A percentile compares a stretch with the other conserved stretches of the same genome.
These are phyloP conservation scores for Wallacemonas sp. DNA, from an alignment of 208 protist species.

Conservation along the genomic window DNA sequence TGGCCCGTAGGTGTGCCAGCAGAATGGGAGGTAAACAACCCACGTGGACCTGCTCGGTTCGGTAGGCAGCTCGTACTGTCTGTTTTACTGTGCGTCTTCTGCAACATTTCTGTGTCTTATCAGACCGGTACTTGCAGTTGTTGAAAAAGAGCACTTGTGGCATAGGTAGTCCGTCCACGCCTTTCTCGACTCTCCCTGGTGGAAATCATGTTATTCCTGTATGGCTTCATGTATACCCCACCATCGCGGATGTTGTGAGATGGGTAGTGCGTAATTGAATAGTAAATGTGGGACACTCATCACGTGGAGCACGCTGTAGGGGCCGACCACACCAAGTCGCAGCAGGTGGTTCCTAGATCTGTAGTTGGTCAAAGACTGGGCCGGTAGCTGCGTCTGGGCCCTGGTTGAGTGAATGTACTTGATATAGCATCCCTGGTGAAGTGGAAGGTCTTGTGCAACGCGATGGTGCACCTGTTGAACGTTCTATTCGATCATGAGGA, in stretches of 20 bases:
- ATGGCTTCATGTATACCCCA: background rate
- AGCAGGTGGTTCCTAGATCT: background rate
- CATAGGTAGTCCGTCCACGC: slow-evolving; percentile 3
- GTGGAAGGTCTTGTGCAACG: background rate
- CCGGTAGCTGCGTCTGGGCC: background rate
- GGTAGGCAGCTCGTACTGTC: background rate
- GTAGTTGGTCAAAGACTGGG: slow-evolving; percentile 4
- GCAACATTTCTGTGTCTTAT: background rate
- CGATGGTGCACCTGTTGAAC: background rate
- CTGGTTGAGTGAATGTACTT: background rate
- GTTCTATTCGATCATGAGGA: background rate
- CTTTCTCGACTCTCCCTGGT: slow-evolving; percentile 1
- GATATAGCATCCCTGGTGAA: background rate
- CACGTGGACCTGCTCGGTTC: background rate
- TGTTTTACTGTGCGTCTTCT: background rate
- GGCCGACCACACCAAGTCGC: background rate
- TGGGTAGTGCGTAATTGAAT: background rate
- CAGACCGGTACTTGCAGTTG: background rate
- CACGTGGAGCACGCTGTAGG: background rate
- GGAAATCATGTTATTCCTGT: background rate
- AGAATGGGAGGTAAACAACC: background rate
- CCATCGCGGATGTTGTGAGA: background rate
- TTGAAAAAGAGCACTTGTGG: background rate
- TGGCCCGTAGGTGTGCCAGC: background rate
- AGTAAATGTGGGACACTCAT: background rate